phyloP scores from a whole-genome alignment of 257 asterid genomes.

The Gardenia jasminoides region DNA sequence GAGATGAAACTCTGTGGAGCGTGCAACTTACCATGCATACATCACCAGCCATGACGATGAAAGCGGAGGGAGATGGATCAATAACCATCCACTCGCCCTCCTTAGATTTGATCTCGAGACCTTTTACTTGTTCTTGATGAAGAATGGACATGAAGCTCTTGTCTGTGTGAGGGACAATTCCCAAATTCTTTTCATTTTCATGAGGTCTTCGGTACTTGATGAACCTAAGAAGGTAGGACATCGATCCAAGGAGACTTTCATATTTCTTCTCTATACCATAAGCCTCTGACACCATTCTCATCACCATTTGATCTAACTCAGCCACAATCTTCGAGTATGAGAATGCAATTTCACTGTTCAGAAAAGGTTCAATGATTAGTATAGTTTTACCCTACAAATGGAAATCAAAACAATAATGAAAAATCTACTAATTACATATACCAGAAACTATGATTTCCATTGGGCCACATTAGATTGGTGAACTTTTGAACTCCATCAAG shows the following conservation, averaged over 20 bases:
- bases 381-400: conserved; percentile 15
- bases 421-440: conserved; percentile 31
- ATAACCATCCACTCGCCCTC: conserved; percentile 70
- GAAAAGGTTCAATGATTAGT: not conserved
- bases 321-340: conserved; percentile 47
- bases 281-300: conserved; percentile 51
- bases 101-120: conserved; percentile 54
- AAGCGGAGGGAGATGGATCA: conserved; percentile 45
- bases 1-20: too few relatives aligned
- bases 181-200: conserved; percentile 43
- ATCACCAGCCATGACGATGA: conserved; percentile 83
- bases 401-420: not conserved
- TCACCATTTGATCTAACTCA: conserved; percentile 38
- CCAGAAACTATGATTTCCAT: conserved; percentile 19
- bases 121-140: conserved; percentile 60
- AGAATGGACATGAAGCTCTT: conserved; percentile 66
- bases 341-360: conserved; percentile 51
- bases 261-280: conserved; percentile 41
- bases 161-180: conserved; percentile 62
- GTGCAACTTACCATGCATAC: conserved; percentile 52
- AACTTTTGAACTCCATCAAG: conserved; percentile 49
- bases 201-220: conserved; percentile 53
- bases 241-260: conserved; percentile 37
- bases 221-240: conserved; percentile 40
- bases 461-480: conserved; percentile 62